Percentiles rank a stretch among this genome's conserved stretches.
Conservation (phyloP, 306 rosid species). For the Lathyrus aphaca region DNA sequence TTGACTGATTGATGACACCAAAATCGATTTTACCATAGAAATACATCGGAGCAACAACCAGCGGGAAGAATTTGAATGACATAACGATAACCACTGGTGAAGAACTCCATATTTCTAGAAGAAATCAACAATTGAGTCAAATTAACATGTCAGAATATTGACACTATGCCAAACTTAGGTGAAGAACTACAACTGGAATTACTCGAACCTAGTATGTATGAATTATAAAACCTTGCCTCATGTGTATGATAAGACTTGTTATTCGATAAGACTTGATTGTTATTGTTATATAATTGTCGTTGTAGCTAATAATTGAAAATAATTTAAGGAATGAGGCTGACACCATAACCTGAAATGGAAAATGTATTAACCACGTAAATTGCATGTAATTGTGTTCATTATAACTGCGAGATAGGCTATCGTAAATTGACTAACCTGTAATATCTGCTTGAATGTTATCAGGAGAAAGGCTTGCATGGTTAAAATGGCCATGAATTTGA, state of each 20-base stretch:
- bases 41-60: slow-evolving; percentile 98
- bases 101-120: slow-evolving; percentile 92
- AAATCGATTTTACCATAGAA: slow-evolving; percentile 95
- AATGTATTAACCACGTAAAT: slow-evolving; percentile 25
- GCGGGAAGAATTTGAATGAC: no score
- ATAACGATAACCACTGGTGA: slow-evolving; percentile 97
- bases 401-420: neutral
- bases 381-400: neutral
- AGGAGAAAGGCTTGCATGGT: slow-evolving; percentile 49
- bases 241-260: no score
- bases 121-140: slow-evolving; percentile 77
- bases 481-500: slow-evolving; percentile 54
- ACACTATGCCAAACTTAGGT: no score
- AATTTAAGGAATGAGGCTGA: slow-evolving; percentile 38
- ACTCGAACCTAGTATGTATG: no score
- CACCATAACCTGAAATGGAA: slow-evolving; percentile 54
- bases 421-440: slow-evolving; percentile 52
- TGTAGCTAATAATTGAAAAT: no score
- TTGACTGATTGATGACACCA: slow-evolving; percentile 96
- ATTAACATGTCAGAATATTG: no score
- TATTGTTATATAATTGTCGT: no score
- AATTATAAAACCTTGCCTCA: no score
- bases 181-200: no score
- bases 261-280: no score
- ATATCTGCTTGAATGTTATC: slow-evolving; percentile 60